Base-by-base conservation (phyloP, 1,284 basidiomycete species). In the Leccinum angustisporum region DNA sequence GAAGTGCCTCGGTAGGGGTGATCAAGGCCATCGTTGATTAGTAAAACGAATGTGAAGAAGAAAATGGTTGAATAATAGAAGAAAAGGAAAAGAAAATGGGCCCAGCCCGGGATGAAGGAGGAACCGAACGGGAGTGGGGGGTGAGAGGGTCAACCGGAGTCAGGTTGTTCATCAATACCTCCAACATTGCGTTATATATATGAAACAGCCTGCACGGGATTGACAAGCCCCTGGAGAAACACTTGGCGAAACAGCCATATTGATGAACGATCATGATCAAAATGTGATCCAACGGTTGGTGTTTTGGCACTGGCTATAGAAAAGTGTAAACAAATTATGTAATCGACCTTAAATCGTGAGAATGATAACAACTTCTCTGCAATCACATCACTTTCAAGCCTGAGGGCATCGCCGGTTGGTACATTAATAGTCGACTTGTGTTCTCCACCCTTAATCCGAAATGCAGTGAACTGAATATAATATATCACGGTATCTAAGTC, bases 1-100 rank as follows among this genome's bases (percentile, higher is more conserved):
- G 69, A 62, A 72, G 72, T 38, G 65, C 70, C 56, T 72, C 72
- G 48, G 72, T 71, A 38, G 70, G 72, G 27, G 70, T 72, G 38
- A 74, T 54, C 34, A 63, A 56, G 10, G 62, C 55, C 69, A 68
- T 71, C 18, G 46, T 31, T 21, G 40, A 38, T 43, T 33, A 67
- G 11, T 8, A 21, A 55, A 64, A 62, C 11, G 36, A 61, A 31
- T 8, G 31, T 46, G 36, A 25, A 53, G n/a, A 54, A 61, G 11
- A 58, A 18, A n/a, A 50, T 14, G 21, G 36, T 16, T 27, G 30
- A 57, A 57, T 6, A 57, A 46, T 16, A 33, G 43, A 16, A 57
- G 4, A 46, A 48, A 54, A 56, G 43, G 4, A 46, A 48, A 54
- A 56, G 43, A 13, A 6, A 36, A 2, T 59, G 70, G 64, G 5